Evolutionary conservation across 306 rosid species (phyloP), one percentile per base, ranked within the genome.

Genomic region (Quercus robur): DNA sequence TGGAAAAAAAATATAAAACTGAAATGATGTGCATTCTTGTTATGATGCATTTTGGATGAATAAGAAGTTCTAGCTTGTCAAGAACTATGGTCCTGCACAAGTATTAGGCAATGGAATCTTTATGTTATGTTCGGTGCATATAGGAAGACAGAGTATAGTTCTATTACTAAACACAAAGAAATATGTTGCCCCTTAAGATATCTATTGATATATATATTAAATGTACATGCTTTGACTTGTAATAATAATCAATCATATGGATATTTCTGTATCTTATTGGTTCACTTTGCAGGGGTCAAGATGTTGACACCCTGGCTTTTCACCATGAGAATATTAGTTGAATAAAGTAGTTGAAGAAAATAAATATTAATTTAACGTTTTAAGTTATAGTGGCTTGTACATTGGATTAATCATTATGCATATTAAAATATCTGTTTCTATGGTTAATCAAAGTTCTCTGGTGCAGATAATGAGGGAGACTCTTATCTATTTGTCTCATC

Each of bases 391-490:
- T 23, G 17, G 31, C 17, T 59, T 59, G 6, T 59, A 26, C 30
- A 59, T 10, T 23, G 28, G 66, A 10, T 4, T 23, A 59, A 59
- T 23, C 66, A 21, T 13, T 59, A 21, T 23, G 66, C 18, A 23
- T 59, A 3, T 59, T 49, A 49, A 59, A 23, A 59, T 35, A 25
- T 18, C 46, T 31, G 5, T 19, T 68, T 75, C 26, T 33, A 15
- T 72, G 56, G 64, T 57, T 75, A 44, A 46, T 71, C 59, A 57
- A 26, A 52, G 61, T 86, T 81, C 74, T 26, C 38, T 84, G 62
- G 56, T 88, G 81, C 97, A 96, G 99, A 93, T 93, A 87, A 96
- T 96, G 99, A 90, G 99, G 84, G 99, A 96, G 91, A 96, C 99
- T 12, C 92, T 96, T 51, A 96, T 96, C 80, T 96, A 93, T 63